Conservation (phyloP, 257 asterid species). For the Nicotiana noctiflora region DNA sequence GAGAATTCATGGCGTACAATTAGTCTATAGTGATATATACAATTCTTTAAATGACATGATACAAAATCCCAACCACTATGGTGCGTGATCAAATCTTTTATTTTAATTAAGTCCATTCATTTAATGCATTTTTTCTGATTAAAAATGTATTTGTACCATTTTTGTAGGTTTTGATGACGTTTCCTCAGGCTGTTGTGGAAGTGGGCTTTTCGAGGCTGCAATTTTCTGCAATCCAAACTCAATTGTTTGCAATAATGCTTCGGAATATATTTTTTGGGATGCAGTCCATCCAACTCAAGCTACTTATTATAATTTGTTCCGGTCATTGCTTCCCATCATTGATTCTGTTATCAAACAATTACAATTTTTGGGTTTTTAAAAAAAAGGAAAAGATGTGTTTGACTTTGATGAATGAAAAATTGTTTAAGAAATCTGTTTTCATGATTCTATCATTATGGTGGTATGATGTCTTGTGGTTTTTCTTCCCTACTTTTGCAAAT, state of each 20-base stretch:
- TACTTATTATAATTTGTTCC: constrained; percentile 34
- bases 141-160: background rate
- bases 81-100: constrained; percentile 17
- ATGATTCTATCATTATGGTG: background rate
- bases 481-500: background rate
- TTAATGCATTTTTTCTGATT: background rate
- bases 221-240: constrained; percentile 38
- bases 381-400: background rate
- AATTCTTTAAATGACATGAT: too few species aligned
- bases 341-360: constrained; percentile 15
- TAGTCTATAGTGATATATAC: too few species aligned
- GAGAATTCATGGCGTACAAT: too few species aligned
- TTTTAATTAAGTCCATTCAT: background rate
- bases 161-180: constrained; percentile 40
- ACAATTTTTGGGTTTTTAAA: background rate
- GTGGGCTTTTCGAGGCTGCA: constrained; percentile 36
- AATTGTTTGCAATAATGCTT: constrained; percentile 34
- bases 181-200: constrained; percentile 57
- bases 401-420: background rate
- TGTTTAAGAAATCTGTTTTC: background rate
- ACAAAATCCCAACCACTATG: too few species aligned
- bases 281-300: constrained; percentile 66
- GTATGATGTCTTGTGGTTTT: background rate
- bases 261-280: constrained; percentile 56
- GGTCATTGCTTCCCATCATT: constrained; percentile 22